A percentile compares a stretch with the other conserved stretches of the same genome.
phyloP scores from a whole-genome alignment of 2,329 filamentous ascomycete genomes.

The Hymenoscyphus occultus region DNA sequence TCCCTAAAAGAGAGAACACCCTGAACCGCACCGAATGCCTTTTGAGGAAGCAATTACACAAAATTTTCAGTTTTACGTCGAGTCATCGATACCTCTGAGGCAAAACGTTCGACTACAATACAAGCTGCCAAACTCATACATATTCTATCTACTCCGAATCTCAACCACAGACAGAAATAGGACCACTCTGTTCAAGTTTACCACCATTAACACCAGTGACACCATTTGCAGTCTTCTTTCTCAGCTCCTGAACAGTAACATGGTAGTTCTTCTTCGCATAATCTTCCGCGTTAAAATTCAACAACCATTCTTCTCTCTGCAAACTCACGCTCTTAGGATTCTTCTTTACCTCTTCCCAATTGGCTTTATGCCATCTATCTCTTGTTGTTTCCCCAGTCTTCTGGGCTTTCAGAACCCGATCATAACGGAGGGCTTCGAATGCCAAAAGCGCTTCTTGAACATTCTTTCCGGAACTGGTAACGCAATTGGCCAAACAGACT shows the following conservation, averaged over 20 bases:
- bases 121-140: too few species aligned
- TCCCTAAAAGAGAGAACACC: too few species aligned
- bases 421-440: slow-evolving; percentile 28
- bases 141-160: too few species aligned
- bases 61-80: too few species aligned
- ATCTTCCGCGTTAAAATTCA: slow-evolving; percentile 27
- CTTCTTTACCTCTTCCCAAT: slow-evolving; percentile 29
- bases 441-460: slow-evolving; percentile 24
- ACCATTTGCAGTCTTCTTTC: slow-evolving; percentile 9
- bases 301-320: slow-evolving; percentile 26
- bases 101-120: too few species aligned
- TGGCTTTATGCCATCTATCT: slow-evolving; percentile 28
- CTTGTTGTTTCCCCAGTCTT: slow-evolving; percentile 28
- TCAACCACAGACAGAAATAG: too few species aligned
- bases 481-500: slow-evolving; percentile 30
- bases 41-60: too few species aligned
- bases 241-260: slow-evolving; percentile 18
- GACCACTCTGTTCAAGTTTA: too few species aligned
- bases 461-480: slow-evolving; percentile 20
- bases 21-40: too few species aligned
- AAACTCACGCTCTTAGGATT: slow-evolving; percentile 26
- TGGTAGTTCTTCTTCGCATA: slow-evolving; percentile 29
- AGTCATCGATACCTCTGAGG: too few species aligned
- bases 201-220: too few species aligned
- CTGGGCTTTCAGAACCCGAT: slow-evolving; percentile 26